phyloP scores from a whole-genome alignment of 164 flowering plant species.

The Annona squamosa region DNA sequence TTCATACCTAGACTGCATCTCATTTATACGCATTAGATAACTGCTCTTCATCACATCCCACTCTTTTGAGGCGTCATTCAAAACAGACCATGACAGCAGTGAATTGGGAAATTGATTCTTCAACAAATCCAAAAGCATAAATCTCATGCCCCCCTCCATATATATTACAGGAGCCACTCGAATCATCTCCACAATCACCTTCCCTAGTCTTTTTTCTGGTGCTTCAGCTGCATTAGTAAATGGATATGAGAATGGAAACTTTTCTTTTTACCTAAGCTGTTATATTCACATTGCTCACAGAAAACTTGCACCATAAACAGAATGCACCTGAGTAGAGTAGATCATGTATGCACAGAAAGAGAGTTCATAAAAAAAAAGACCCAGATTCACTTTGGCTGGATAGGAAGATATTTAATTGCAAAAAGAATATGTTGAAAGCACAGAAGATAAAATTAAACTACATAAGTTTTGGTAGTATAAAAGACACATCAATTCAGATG shows the following conservation, averaged over 20 bases:
- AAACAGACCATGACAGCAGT: constrained; percentile 19
- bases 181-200: constrained; percentile 21
- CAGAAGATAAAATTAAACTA: not conserved
- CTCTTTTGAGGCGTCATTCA: constrained; percentile 19
- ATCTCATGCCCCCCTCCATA: constrained; percentile 19
- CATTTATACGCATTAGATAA: constrained; percentile 20
- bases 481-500: not conserved
- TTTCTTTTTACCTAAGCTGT: not conserved
- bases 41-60: constrained; percentile 13
- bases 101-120: constrained; percentile 18
- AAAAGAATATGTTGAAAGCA: not conserved
- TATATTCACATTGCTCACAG: not conserved
- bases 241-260: not conserved
- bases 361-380: no score
- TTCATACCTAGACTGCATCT: constrained; percentile 19
- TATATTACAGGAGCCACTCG: constrained; percentile 25
- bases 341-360: not conserved
- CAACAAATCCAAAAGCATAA: constrained; percentile 22
- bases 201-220: constrained; percentile 20
- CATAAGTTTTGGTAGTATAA: not conserved
- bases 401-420: no score
- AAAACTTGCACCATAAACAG: not conserved
- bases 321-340: not conserved
- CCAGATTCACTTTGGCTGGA: no score
- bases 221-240: constrained; percentile 18